phyloP scores from a whole-genome alignment of 2,329 filamentous ascomycete species.

The Talaromyces sp. region DNA sequence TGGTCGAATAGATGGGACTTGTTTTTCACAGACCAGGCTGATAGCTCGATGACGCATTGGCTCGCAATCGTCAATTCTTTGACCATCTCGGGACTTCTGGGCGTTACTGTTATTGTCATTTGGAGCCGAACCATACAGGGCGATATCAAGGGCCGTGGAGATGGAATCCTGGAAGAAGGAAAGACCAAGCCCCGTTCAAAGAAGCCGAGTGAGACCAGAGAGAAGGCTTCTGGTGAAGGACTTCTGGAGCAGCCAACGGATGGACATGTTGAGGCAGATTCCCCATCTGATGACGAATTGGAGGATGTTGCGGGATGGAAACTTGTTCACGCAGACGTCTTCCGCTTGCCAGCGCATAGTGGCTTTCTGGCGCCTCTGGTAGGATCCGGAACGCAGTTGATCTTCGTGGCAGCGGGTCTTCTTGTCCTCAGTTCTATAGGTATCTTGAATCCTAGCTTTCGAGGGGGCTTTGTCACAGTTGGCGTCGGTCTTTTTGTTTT shows the following conservation, averaged over 20 bases:
- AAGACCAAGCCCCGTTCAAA: constrained; percentile 52
- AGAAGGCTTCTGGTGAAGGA: constrained; percentile 46
- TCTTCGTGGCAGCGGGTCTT: constrained; percentile 74
- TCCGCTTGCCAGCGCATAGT: constrained; percentile 67
- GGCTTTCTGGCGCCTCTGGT: constrained; percentile 73
- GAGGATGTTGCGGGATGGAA: constrained; percentile 89
- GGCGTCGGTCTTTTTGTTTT: constrained; percentile 79
- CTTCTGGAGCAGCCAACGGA: constrained; percentile 59
- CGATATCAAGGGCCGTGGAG: constrained; percentile 71
- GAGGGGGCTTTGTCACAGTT: constrained; percentile 84
- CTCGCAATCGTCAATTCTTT: constrained; percentile 83
- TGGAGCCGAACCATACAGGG: constrained; percentile 71
- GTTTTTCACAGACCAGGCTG: constrained; percentile 84
- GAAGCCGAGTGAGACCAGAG: constrained; percentile 41
- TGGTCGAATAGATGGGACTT: constrained; percentile 84
- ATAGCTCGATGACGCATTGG: constrained; percentile 79
- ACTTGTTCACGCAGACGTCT: constrained; percentile 81
- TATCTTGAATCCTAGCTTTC: constrained; percentile 77
- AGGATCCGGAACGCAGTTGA: constrained; percentile 79
- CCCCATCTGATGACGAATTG: constrained; percentile 65
- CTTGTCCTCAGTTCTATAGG: constrained; percentile 70
- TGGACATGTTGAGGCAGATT: constrained; percentile 49
- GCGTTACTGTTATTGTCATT: constrained; percentile 75
- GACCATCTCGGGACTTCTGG: constrained; percentile 74
- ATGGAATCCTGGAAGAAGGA: constrained; percentile 62